These are phyloP conservation scores for Colletotrichum godetiae DNA, from an alignment of 2,329 filamentous ascomycete species.

Conservation along the genomic window DNA sequence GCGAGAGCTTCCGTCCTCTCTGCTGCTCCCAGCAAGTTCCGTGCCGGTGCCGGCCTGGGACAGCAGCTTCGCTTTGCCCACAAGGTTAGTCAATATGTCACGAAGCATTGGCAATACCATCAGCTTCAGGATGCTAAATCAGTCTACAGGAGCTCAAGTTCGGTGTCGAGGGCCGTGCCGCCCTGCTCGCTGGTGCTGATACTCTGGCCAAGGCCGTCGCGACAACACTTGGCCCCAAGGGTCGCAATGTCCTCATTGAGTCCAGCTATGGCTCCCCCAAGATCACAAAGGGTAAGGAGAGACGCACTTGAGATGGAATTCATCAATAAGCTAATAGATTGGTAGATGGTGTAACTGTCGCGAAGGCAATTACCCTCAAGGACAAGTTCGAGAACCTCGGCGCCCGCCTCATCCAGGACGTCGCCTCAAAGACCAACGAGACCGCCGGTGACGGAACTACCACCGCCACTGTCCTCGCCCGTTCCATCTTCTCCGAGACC, in stretches of 20 bases:
- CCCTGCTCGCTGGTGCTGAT: conserved; percentile 93
- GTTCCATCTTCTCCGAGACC: conserved; percentile 99
- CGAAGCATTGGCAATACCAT: conserved; percentile 34
- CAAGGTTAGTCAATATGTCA: conserved; percentile 73
- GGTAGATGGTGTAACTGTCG: conserved; percentile 87
- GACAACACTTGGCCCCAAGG: conserved; percentile 96
- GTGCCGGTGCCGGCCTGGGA: conserved; percentile 72
- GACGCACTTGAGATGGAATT: background rate
- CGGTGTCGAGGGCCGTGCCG: conserved; percentile 90
- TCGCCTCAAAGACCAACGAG: conserved; percentile 99
- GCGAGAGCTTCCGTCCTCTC: conserved; percentile 84
- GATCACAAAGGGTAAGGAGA: conserved; percentile 91
- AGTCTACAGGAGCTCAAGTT: conserved; percentile 90
- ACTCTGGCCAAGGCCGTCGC: conserved; percentile 96
- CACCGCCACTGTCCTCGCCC: conserved; percentile 95
- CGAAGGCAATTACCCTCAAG: conserved; percentile 90
- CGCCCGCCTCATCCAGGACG: conserved; percentile 95
- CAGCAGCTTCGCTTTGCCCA: conserved; percentile 97
- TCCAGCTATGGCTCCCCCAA: conserved; percentile 98
- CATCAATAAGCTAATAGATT: conserved; percentile 38
- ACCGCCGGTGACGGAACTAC: conserved; percentile 98
- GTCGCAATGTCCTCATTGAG: conserved; percentile 98
- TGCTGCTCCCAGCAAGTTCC: conserved; percentile 73
- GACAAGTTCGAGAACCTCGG: conserved; percentile 99
- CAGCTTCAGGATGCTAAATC: conserved; percentile 42